Base-by-base conservation (phyloP, 2,329 filamentous ascomycete genomes). In the Achaetomium macrosporum region DNA sequence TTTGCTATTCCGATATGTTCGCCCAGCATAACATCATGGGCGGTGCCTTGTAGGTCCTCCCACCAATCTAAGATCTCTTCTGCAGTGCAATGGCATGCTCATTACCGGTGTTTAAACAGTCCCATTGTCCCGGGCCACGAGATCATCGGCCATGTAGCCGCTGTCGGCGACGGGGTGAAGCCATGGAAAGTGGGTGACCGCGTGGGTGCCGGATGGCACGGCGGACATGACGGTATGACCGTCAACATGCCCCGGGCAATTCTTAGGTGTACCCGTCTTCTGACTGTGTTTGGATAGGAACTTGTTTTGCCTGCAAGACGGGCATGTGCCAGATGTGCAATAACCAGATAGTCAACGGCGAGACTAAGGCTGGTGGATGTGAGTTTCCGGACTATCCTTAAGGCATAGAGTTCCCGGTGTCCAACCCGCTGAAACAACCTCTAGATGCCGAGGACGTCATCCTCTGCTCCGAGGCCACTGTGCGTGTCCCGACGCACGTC, bases 141-240 rank as follows among this genome's bases (percentile, higher is more conserved):
- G 63, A 70, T 81, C 31, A 79, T 86, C 55, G 83, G 83, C 6
- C 72, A 70, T 2, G 71, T 87, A 3, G 80, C 74, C 13, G 76
- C 75, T 2, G 65, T 84, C 1, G 76, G 77, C 2, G 68, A 74
- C 0, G 67, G 67, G 2, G 79, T 79, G 54, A 73, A 71, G 53
- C 71, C 69, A 17, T 84, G 78, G 76, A 76, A 78, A 51, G 71
- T 79, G 1, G 85, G 85, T 8, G 84, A 88, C 51, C 74, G 82
- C 2, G 79, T 88, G 4, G 87, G 87, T 11, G 82, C 78, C 0
- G 68, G 77, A 1, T 89, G 85, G 84, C 84, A 88, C 62, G 85
- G 84, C 51, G 81, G 82, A 1, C 82, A 85, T 61, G 76, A 80
- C 58, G 60, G 61, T 59, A 36, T 16, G 31, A 46, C 17, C 29